phyloP scores from a whole-genome alignment of 2,329 filamentous ascomycete species.

The Chrysoporthe austroafricana region DNA sequence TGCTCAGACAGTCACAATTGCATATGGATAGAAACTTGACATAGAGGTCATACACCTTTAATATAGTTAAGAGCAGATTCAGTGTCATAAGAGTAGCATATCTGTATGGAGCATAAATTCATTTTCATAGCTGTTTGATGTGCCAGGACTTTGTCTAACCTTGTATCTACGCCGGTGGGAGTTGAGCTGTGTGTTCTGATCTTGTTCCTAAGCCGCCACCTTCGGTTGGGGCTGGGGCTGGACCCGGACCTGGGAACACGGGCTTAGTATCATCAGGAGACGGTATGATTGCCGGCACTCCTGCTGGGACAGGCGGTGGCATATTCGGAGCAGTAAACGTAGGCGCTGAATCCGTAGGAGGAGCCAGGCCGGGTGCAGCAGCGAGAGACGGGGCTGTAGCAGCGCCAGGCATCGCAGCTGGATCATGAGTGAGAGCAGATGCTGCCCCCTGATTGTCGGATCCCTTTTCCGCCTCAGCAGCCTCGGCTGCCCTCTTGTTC shows the following conservation, averaged over 20 bases:
- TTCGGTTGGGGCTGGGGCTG: background rate
- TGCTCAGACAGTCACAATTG: too few relatives aligned
- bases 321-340: background rate
- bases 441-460: background rate
- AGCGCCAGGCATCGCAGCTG: constrained; percentile 2
- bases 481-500: constrained; percentile 10
- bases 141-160: background rate
- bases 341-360: background rate
- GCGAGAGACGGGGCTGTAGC: background rate
- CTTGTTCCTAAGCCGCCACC: background rate
- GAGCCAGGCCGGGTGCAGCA: background rate
- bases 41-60: background rate
- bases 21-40: background rate
- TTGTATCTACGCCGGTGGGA: background rate
- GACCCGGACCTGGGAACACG: background rate
- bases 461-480: background rate
- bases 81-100: background rate
- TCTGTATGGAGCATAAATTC: background rate
- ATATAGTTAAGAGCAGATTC: background rate
- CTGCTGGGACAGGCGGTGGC: constrained; percentile 22
- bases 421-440: background rate
- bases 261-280: constrained; percentile 1
- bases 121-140: background rate
- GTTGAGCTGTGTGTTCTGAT: background rate
- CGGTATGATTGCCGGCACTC: constrained; percentile 22